These are phyloP conservation scores for Dothidotthia symphoricarpi DNA, from an alignment of 2,329 filamentous ascomycete genomes.

Conservation along the genomic window DNA sequence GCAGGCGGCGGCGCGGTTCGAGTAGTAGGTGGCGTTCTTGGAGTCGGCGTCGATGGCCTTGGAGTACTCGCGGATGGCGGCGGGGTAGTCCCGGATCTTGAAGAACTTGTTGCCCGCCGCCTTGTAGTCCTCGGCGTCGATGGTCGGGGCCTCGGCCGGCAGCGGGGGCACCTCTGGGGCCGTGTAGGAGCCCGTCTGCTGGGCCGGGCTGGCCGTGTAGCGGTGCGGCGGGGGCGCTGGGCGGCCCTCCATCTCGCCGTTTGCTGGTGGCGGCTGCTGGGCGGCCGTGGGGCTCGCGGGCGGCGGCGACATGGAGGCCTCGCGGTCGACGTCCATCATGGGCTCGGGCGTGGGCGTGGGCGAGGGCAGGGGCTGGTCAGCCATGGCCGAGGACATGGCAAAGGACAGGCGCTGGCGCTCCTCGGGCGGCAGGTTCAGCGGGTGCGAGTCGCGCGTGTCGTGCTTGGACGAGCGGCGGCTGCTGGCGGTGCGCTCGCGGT, in stretches of 20 bases:
- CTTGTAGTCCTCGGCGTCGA: constrained; percentile 91
- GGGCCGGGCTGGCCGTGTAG: constrained; percentile 51
- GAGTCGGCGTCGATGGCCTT: constrained; percentile 91
- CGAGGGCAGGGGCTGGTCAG: constrained; percentile 54
- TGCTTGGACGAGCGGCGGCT: constrained; percentile 40
- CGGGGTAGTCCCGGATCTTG: constrained; percentile 86
- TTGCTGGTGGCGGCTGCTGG: constrained; percentile 45
- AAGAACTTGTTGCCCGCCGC: constrained; percentile 93
- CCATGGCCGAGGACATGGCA: constrained; percentile 62
- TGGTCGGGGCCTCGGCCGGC: constrained; percentile 48
- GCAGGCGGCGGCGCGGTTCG: constrained; percentile 91
- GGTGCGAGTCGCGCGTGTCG: constrained; percentile 74
- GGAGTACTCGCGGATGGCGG: constrained; percentile 88
- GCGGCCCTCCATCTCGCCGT: constrained; percentile 48
- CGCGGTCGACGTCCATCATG: constrained; percentile 81
- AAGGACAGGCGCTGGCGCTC: constrained; percentile 75
- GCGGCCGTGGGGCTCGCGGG: constrained; percentile 49
- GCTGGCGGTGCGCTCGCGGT: constrained; percentile 29
- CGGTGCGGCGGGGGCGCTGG: constrained; percentile 72
- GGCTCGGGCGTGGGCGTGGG: constrained; percentile 50
- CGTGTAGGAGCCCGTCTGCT: constrained; percentile 42
- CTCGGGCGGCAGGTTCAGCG: constrained; percentile 86
- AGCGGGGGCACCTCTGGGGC: constrained; percentile 41
- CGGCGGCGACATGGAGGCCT: constrained; percentile 56
- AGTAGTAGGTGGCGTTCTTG: constrained; percentile 82